Base-by-base conservation (phyloP, 2,329 filamentous ascomycete species). In the Phyllosticta citrichinensis region DNA sequence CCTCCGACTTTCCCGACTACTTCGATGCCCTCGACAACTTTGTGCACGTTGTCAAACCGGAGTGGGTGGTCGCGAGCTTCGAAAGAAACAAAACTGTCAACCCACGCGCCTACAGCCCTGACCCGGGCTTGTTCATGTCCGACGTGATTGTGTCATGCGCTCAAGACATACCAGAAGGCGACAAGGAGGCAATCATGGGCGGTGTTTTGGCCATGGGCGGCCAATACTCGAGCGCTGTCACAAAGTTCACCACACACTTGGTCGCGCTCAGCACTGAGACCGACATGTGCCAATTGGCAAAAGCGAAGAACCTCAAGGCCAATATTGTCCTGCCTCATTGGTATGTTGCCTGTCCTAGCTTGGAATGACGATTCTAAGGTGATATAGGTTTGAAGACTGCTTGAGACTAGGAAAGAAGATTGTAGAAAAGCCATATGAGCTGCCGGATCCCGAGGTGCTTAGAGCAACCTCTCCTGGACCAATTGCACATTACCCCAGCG, bases 261-360 rank as follows among this genome's bases (percentile, higher is more conserved):
- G 93, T 96, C 63, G 89, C 93, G 5, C 77, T 96, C 63, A 85
- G 84, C 5, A 80, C 88, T 71, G 86, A 92, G 35, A 83, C 92
- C 61, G 82, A 85, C 2, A 91, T 91, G 71, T 88, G 87, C 64
- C 70, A 81, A 63, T 71, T 83, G 59, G 87, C 87, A 0, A 65
- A 79, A 52, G 77, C 81, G 9, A 95, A 87, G 73, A 82, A 81
- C 2, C 78, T 89, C 59, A 85, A 84, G 60, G 85, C 85, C 73
- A 92, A 91, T 74, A 87, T 97, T 62, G 89, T 99, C 19, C 79
- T 99, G 58, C 94, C 94, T 47, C 94, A 97, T 71, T 97, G 94
- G 90, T 91, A 76, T 68, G 79, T 65, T 8, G 27, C 35, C 11
- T 24, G 11, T 11, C 10, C 58, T 17, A n/a, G 59, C 5, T 2